phyloP scores from a whole-genome alignment of 345 rosid species.

The Excoecaria cochinchinensis region DNA sequence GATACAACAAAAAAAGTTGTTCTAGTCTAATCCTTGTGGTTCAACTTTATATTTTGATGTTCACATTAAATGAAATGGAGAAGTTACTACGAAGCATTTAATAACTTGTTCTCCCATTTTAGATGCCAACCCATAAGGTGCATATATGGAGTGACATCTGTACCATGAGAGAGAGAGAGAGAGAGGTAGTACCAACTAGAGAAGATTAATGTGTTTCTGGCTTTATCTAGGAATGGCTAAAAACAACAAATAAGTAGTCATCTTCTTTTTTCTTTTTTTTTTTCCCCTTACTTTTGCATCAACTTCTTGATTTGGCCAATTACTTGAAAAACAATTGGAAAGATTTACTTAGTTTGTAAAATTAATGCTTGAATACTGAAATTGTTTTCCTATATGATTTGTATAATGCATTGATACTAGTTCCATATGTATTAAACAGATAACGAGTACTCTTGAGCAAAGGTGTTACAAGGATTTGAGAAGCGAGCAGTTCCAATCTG shows the following conservation, averaged over 20 bases:
- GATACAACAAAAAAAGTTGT: neutral
- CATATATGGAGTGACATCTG: neutral
- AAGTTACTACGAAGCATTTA: no score
- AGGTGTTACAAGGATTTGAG: slow-evolving; percentile 35
- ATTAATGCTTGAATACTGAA: neutral
- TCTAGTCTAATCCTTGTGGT: no score
- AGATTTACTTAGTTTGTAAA: neutral
- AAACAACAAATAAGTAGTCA: neutral
- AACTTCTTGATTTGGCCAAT: neutral
- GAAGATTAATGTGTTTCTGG: neutral
- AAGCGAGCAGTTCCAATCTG: slow-evolving; percentile 30
- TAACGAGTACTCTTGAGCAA: slow-evolving; percentile 29
- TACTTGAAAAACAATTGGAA: neutral
- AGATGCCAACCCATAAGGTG: no score
- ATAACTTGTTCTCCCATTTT: no score
- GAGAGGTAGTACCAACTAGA: neutral
- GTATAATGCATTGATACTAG: neutral
- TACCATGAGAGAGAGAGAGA: neutral
- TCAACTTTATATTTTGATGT: neutral
- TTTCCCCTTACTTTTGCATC: neutral
- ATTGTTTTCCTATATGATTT: neutral
- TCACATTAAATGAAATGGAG: neutral
- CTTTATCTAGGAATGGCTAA: neutral
- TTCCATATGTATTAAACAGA: slow-evolving; percentile 19
- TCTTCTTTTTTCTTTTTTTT: neutral